Evolutionary conservation across 2,329 filamentous ascomycete genomes (phyloP).

Genomic region (Alternaria sp.): DNA sequence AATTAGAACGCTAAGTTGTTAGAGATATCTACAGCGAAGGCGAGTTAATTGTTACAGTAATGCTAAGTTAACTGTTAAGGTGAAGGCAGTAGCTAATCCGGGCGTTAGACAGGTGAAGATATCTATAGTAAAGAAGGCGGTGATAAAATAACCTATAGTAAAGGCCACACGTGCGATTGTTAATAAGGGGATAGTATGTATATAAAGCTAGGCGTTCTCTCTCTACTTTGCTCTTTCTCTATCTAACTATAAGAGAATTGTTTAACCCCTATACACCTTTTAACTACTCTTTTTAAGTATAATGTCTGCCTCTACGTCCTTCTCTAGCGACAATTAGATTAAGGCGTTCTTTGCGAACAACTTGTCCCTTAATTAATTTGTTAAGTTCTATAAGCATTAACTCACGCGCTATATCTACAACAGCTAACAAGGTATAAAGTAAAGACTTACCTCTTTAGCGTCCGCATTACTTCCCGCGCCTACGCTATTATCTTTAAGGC

Average conservation of each 20-base stretch:
- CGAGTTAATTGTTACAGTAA: neutral
- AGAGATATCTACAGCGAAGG: neutral
- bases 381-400: neutral
- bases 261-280: neutral
- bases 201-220: neutral
- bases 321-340: neutral
- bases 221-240: neutral
- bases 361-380: neutral
- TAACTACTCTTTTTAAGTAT: neutral
- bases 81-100: neutral
- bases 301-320: neutral
- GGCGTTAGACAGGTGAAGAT: neutral
- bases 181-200: neutral
- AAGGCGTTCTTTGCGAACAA: neutral
- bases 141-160: neutral
- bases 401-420: neutral
- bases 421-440: neutral
- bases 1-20: neutral
- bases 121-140: neutral
- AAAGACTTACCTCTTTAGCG: neutral
- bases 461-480: neutral
- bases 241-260: neutral
- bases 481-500: neutral
- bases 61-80: neutral
- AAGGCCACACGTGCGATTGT: neutral